Base-by-base conservation (phyloP, 192 early-diverging fungal species). In the Coemansia sp. region DNA sequence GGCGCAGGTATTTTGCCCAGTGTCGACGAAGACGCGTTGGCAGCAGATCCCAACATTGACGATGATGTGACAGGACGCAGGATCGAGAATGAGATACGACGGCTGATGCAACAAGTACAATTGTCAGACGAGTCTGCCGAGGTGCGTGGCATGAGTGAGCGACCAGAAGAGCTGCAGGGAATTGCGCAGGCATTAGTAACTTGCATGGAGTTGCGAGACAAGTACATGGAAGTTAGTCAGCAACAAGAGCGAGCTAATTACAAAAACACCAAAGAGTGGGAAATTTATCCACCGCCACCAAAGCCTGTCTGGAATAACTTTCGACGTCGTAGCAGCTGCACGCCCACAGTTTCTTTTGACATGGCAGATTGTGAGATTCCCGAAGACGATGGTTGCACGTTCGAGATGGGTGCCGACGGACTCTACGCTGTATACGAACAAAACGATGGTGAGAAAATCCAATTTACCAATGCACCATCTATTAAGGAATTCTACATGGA, bases 401-500 rank as follows among this genome's bases (percentile, higher is more conserved):
- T 76, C 59, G 78, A 84, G 54, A 67, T 92, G 76, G 75, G 83
- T 31, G 78, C 76, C 21, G 78, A 76, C 61, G 91, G 91, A 21
- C 80, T 92, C 29, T 92, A 85, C 60, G 70, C 86, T 22, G 86
- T 92, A 32, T 87, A 75, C 51, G 74, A 64, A 2, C 29, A 0
- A 11, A 31, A 32, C 21, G n/a, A 60, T 46, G 31, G 25, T 23
- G 46, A 7, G n/a, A 42, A 30, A 10, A 74, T 63, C 20, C 76
- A 84, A 7, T 59, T 86, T 20, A 85, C 75, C 39, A 60, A 54
- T 4, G 85, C 92, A 19, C 93, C 92, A n/a, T 78, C 76, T 32
- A 87, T 90, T 58, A 90, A 87, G 57, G 92, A 96, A 64, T 98
- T 93, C 72, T 98, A 86, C 74, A 70, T 84, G 69, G 94, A 98